Evolutionary conservation across 2,329 filamentous ascomycete species (phyloP), one percentile per base, ranked within the genome.

Genomic region (Fusarium begoniae): DNA sequence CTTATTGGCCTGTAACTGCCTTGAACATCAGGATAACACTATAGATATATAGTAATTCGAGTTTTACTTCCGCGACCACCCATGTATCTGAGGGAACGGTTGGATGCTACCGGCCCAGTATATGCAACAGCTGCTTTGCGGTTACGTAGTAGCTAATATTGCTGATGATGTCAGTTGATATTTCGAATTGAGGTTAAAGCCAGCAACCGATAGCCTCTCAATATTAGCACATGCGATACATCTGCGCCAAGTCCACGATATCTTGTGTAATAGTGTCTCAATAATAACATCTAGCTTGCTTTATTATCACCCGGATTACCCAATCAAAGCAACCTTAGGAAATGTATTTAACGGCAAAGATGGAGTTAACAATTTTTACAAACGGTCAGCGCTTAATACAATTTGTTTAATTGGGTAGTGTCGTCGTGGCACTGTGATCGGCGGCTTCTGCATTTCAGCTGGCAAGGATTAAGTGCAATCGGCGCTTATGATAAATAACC

Each of bases 131-230:
- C 2, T 37, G 17, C 9, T 18, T 18, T 37, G 9, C 35, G 8
- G 17, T 37, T 10, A 35, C 4, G 35, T 37, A 37, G 35, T 17
- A 18, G 17, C 35, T 37, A 18, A 37, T 2, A 37, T 10, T 18
- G 1, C 17, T 37, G 17, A 10, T 17, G 17, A 18, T 37, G 17
- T 2, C 1, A 18, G 35, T 18, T 37, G 17, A 1, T 18, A 10
- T 9, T 1, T 37, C 1, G 15, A 37, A 18, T 0, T 37, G 15
- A 37, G 35, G 35, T 18, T 6, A 1, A 18, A 37, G 2, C 17
- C 17, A 37, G 35, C 35, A 18, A 37, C 35, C 9, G 17, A 37
- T 18, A 37, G 15, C 35, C 14, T 4, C 32, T 35, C 14, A 35
- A 35, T 17, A 35, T 37, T 37, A 37, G 35, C 17, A 18, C 35